Percentiles rank a stretch among this genome's conserved stretches.
phyloP scores from a whole-genome alignment of 192 early-diverging fungal genomes.

The Coemansia sp. region DNA sequence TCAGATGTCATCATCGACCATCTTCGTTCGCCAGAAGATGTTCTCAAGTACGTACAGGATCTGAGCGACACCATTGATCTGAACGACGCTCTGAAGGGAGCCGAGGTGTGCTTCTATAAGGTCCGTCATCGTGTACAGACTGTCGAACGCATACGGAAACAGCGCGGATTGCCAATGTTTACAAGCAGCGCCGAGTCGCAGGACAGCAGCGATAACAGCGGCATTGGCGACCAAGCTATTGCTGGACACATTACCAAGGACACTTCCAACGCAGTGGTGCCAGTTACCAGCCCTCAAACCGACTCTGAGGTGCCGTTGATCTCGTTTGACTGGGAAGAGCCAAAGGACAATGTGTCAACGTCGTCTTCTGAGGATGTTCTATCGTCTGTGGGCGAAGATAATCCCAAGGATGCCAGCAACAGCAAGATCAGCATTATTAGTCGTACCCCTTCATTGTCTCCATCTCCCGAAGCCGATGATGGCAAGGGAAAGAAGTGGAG shows the following conservation, averaged over 20 bases:
- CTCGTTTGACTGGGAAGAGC: constrained; percentile 44
- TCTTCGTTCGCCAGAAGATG: constrained; percentile 85
- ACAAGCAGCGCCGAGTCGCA: not conserved
- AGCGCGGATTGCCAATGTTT: constrained; percentile 26
- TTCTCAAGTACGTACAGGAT: constrained; percentile 92
- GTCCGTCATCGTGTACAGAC: constrained; percentile 39
- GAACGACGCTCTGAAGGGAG: constrained; percentile 73
- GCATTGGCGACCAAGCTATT: not conserved
- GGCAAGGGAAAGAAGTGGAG: not conserved
- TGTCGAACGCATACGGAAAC: constrained; percentile 27
- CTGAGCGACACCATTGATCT: constrained; percentile 74
- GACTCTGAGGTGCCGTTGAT: constrained; percentile 45
- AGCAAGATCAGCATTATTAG: not conserved
- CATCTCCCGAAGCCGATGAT: not conserved
- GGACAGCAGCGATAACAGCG: constrained; percentile 1
- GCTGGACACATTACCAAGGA: not conserved
- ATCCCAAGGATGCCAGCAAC: not conserved
- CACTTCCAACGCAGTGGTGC: not conserved
- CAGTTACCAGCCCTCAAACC: not conserved
- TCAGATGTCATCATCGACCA: constrained; percentile 77
- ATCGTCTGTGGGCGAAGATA: not conserved
- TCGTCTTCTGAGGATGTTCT: constrained; percentile 7
- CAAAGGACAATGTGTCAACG: constrained; percentile 5
- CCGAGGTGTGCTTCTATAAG: constrained; percentile 71
- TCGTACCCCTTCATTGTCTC: constrained; percentile 1